Conservation (phyloP, 768 basidiomycete genomes). For the Mycena floridula region DNA sequence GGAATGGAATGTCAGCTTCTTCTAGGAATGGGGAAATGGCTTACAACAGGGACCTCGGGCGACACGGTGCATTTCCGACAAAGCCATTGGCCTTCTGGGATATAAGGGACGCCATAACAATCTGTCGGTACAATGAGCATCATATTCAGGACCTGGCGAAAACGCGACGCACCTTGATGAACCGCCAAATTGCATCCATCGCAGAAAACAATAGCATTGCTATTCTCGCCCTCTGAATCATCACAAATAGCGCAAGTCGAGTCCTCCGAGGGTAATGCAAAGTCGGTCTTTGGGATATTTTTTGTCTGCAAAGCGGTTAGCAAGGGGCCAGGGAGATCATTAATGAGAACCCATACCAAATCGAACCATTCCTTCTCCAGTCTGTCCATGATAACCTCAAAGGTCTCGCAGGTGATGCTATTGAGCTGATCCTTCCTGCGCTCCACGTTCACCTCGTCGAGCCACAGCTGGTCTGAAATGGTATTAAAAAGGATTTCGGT, state of each 20-base stretch:
- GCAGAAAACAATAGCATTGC: slow-evolving; percentile 98
- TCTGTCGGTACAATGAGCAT: slow-evolving; percentile 41
- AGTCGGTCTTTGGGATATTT: slow-evolving; percentile 83
- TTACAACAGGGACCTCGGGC: slow-evolving; percentile 90
- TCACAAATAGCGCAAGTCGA: slow-evolving; percentile 97
- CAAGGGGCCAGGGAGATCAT: neutral
- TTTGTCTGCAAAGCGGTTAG: slow-evolving; percentile 60
- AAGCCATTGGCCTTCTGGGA: slow-evolving; percentile 99
- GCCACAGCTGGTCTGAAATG: slow-evolving; percentile 84
- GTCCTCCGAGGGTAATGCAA: slow-evolving; percentile 89
- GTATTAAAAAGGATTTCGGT: neutral
- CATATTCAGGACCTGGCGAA: neutral
- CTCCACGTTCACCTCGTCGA: slow-evolving; percentile 78
- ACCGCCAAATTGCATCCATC: slow-evolving; percentile 98
- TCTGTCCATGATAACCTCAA: slow-evolving; percentile 96
- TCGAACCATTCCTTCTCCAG: slow-evolving; percentile 99
- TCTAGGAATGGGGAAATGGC: slow-evolving; percentile 19
- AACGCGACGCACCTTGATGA: slow-evolving; percentile 78
- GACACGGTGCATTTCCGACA: slow-evolving; percentile 98
- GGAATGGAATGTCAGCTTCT: neutral
- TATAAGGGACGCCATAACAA: slow-evolving; percentile 98
- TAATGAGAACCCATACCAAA: slow-evolving; percentile 49
- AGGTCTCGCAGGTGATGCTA: slow-evolving; percentile 73
- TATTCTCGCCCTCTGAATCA: slow-evolving; percentile 97
- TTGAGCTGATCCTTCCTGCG: slow-evolving; percentile 71